phyloP scores from a whole-genome alignment of 805 yeast species.

The Ogataea pilisensis region DNA sequence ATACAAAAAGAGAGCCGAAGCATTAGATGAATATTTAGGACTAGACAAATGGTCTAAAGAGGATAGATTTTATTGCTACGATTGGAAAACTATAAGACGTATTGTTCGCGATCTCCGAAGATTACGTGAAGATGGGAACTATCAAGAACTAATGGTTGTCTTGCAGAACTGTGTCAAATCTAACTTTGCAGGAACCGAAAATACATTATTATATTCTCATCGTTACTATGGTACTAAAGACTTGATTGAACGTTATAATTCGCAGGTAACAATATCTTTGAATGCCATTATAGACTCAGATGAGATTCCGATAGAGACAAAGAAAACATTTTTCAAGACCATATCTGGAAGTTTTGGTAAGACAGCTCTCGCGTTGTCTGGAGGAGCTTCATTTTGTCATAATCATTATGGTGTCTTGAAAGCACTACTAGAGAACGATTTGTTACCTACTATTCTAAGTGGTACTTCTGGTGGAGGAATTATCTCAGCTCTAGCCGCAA shows the following conservation, averaged over 20 bases:
- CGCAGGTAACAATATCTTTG: conserved; percentile 47
- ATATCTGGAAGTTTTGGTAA: conserved; percentile 64
- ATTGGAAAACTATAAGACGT: conserved; percentile 52
- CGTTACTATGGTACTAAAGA: conserved; percentile 71
- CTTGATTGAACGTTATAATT: conserved; percentile 50
- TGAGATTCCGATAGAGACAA: conserved; percentile 36
- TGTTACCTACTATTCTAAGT: conserved; percentile 62
- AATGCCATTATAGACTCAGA: conserved; percentile 38
- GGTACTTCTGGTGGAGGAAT: conserved; percentile 84
- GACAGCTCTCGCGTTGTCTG: conserved; percentile 67
- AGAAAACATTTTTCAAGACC: conserved; percentile 50
- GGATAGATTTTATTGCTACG: conserved; percentile 63
- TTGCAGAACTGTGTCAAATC: conserved; percentile 65
- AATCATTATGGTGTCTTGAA: conserved; percentile 74
- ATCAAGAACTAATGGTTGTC: conserved; percentile 47
- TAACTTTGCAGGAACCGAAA: conserved; percentile 78
- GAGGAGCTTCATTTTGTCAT: conserved; percentile 78
- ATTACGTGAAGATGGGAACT: conserved; percentile 30
- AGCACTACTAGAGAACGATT: conserved; percentile 63
- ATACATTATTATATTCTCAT: conserved; percentile 66
- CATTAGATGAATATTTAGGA: conserved; percentile 53
- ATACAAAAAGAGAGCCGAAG: conserved; percentile 57
- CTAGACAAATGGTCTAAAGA: conserved; percentile 61
- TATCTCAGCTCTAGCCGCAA: conserved; percentile 67
- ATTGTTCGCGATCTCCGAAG: conserved; percentile 40